A percentile compares a stretch with the other conserved stretches of the same genome.
Evolutionary conservation across 164 flowering plant genomes (phyloP).

Genomic region (Buxus sempervirens): DNA sequence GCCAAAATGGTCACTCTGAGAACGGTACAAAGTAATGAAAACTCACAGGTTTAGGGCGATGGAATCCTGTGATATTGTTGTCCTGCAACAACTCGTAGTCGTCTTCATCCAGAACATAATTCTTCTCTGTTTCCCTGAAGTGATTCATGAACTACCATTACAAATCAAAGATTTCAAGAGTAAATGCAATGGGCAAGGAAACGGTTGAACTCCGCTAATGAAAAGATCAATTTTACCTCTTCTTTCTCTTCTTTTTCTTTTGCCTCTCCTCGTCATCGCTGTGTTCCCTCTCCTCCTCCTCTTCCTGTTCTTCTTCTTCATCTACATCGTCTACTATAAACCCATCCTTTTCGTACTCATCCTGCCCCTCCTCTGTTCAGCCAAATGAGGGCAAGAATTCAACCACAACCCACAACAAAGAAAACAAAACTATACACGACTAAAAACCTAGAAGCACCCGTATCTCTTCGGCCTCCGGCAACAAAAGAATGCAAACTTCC

Average conservation of each 20-base stretch:
- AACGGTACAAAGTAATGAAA: background rate
- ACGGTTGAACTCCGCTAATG: background rate
- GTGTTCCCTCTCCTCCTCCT: constrained; percentile 43
- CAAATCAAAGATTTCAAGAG: background rate
- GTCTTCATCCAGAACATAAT: constrained; percentile 81
- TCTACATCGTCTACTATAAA: constrained; percentile 93
- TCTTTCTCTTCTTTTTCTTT: constrained; percentile 80
- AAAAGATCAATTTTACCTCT: constrained; percentile 33
- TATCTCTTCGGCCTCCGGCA: too few species aligned
- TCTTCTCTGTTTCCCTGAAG: constrained; percentile 62
- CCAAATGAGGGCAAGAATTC: too few species aligned
- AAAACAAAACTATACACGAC: background rate
- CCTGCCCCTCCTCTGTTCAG: constrained; percentile 68
- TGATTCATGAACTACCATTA: background rate
- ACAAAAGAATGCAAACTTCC: too few species aligned
- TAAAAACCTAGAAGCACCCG: background rate
- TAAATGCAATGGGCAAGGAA: background rate
- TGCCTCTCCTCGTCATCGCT: constrained; percentile 63
- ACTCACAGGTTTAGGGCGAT: constrained; percentile 51
- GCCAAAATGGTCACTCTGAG: background rate
- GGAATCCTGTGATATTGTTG: constrained; percentile 54
- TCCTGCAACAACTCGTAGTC: constrained; percentile 89
- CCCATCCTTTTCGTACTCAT: constrained; percentile 93
- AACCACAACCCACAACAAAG: background rate
- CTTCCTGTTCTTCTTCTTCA: constrained; percentile 62